Evolutionary conservation across 768 basidiomycete species (phyloP).

Genomic region (Lactarius trivialis): DNA sequence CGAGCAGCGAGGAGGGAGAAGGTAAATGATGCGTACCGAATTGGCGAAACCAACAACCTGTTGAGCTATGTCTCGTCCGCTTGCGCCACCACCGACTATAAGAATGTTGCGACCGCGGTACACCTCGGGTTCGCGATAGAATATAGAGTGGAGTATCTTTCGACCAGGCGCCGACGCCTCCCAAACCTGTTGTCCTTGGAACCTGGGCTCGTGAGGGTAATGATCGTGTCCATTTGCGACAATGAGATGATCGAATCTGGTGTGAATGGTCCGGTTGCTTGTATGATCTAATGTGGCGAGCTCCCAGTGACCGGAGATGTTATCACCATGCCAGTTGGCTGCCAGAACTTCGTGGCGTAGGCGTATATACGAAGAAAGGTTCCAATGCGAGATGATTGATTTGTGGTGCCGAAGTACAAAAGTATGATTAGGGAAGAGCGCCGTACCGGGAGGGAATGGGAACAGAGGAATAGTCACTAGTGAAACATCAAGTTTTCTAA

Average conservation of each 20-base stretch:
- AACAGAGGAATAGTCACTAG: slow-evolving; percentile 47
- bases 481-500: slow-evolving; percentile 24
- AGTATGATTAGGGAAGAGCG: slow-evolving; percentile 45
- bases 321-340: slow-evolving; percentile 39
- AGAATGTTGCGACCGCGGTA: slow-evolving; percentile 41
- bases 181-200: slow-evolving; percentile 44
- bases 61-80: slow-evolving; percentile 41
- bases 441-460: slow-evolving; percentile 45
- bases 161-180: slow-evolving; percentile 31
- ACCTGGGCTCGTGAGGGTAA: slow-evolving; percentile 37
- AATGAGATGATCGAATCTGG: slow-evolving; percentile 49
- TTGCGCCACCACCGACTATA: slow-evolving; percentile 43
- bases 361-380: slow-evolving; percentile 36
- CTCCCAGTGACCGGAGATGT: slow-evolving; percentile 39
- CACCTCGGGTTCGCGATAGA: slow-evolving; percentile 29
- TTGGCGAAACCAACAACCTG: slow-evolving; percentile 43
- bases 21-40: slow-evolving; percentile 34
- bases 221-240: slow-evolving; percentile 52
- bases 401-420: slow-evolving; percentile 42
- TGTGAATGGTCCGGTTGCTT: slow-evolving; percentile 24
- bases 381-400: slow-evolving; percentile 35
- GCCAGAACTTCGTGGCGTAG: slow-evolving; percentile 40
- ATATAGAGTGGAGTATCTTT: slow-evolving; percentile 40
- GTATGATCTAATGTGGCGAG: slow-evolving; percentile 30
- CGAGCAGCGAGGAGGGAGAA: slow-evolving; percentile 42